Evolutionary conservation across 805 yeast species (phyloP).

Genomic region (Hanseniaspora opuntiae): DNA sequence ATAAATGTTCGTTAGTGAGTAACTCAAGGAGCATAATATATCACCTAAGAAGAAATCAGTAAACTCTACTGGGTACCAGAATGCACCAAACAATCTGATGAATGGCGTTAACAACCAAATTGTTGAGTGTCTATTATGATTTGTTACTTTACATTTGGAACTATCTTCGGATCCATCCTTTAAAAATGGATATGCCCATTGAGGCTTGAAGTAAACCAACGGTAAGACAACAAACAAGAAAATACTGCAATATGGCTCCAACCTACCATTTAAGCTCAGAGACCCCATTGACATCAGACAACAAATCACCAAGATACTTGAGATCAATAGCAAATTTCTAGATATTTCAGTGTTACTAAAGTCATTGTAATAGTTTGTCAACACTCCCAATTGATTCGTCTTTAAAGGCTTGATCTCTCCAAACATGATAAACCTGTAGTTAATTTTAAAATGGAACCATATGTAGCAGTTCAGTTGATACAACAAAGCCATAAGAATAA

Average conservation of each 20-base stretch:
- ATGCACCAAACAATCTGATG: conserved; percentile 64
- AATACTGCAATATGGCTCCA: conserved; percentile 70
- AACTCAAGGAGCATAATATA: conserved; percentile 74
- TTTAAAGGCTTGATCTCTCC: conserved; percentile 46
- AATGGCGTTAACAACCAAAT: conserved; percentile 58
- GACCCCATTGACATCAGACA: conserved; percentile 64
- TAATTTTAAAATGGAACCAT: conserved; percentile 65
- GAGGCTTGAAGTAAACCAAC: conserved; percentile 46
- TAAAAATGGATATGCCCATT: conserved; percentile 21
- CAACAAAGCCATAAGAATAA: conserved; percentile 44
- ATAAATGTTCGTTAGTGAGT: conserved; percentile 72
- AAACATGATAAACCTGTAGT: conserved; percentile 73
- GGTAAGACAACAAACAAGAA: conserved; percentile 34
- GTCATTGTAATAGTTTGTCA: conserved; percentile 23
- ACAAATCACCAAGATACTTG: conserved; percentile 42
- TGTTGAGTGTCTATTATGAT: conserved; percentile 1
- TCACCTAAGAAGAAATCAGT: conserved; percentile 90
- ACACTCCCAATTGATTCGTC: conserved; percentile 5
- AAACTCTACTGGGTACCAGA: conserved; percentile 88
- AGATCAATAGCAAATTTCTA: conserved; percentile 46
- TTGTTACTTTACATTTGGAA: background rate
- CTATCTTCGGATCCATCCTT: background rate
- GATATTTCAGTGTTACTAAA: conserved; percentile 27
- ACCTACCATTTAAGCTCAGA: conserved; percentile 52
- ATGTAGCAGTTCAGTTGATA: conserved; percentile 57